Evolutionary conservation across 306 rosid species (phyloP).

Genomic region (Vachellia collinsii): DNA sequence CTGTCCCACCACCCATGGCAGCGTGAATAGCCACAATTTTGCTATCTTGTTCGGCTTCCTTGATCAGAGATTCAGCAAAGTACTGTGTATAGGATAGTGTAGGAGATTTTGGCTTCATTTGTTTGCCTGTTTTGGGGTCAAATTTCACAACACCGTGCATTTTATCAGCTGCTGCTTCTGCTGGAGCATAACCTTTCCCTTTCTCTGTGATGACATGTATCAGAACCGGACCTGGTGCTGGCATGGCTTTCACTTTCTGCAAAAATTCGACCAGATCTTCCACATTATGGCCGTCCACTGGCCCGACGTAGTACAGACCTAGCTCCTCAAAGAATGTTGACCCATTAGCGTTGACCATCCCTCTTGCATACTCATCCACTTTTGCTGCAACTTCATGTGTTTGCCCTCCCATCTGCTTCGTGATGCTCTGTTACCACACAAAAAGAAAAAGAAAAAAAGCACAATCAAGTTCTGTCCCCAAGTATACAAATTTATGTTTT

Average conservation of each 20-base stretch:
- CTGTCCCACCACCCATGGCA: constrained; percentile 89
- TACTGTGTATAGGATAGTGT: constrained; percentile 67
- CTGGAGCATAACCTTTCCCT: constrained; percentile 91
- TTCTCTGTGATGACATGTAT: constrained; percentile 81
- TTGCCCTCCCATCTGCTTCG: constrained; percentile 68
- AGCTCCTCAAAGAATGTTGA: constrained; percentile 81
- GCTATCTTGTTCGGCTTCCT: constrained; percentile 72
- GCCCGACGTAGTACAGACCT: constrained; percentile 80
- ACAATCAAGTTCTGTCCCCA: constrained; percentile 26
- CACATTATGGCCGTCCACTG: constrained; percentile 75
- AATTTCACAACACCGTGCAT: constrained; percentile 84
- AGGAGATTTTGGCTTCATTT: constrained; percentile 59
- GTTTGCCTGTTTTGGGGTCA: constrained; percentile 68
- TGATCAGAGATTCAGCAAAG: constrained; percentile 73
- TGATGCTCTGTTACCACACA: constrained; percentile 46
- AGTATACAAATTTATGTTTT: no score
- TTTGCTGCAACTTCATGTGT: constrained; percentile 78
- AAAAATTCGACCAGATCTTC: constrained; percentile 67
- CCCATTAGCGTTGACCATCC: constrained; percentile 65
- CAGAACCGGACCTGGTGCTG: constrained; percentile 72
- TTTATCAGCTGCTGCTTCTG: constrained; percentile 75
- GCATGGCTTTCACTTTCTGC: constrained; percentile 61
- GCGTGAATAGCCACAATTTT: constrained; percentile 79
- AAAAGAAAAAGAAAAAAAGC: background rate
- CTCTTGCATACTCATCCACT: constrained; percentile 77